A percentile compares a stretch with the other conserved stretches of the same genome.
Evolutionary conservation across 225 moss, liverwort and hornwort genomes (phyloP).

Genomic region (Marchantia polymorpha): DNA sequence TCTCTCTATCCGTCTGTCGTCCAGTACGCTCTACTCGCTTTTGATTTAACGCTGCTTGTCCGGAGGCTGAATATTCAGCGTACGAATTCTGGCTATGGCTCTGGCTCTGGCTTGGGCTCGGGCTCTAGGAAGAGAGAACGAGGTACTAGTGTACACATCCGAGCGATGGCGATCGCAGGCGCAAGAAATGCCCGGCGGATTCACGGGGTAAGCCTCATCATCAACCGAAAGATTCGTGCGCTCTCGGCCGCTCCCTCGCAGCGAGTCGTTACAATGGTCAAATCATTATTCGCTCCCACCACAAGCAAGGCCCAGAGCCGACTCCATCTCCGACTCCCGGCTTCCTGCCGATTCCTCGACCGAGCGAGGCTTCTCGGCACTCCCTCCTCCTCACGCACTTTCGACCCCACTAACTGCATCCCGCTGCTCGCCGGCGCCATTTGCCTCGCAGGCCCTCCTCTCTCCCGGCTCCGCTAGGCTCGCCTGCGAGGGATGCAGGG

Average conservation of each 20-base stretch:
- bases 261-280: neutral
- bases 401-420: neutral
- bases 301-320: neutral
- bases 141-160: constrained; percentile 8
- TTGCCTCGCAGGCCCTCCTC: neutral
- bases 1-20: neutral
- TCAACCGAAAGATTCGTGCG: neutral
- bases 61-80: neutral
- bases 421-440: neutral
- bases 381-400: neutral
- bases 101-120: no score
- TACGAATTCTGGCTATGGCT: neutral
- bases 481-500: no score
- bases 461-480: neutral
- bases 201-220: neutral
- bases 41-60: no score
- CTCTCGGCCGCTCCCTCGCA: constrained; percentile 5
- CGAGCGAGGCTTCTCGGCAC: neutral
- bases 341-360: neutral
- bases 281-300: constrained; percentile 3
- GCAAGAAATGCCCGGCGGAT: neutral
- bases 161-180: neutral
- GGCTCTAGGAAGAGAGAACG: neutral
- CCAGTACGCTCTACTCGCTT: neutral
- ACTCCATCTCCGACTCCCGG: neutral